Conservation (phyloP, 75 land plant genomes). For the Gnetum montanum region DNA sequence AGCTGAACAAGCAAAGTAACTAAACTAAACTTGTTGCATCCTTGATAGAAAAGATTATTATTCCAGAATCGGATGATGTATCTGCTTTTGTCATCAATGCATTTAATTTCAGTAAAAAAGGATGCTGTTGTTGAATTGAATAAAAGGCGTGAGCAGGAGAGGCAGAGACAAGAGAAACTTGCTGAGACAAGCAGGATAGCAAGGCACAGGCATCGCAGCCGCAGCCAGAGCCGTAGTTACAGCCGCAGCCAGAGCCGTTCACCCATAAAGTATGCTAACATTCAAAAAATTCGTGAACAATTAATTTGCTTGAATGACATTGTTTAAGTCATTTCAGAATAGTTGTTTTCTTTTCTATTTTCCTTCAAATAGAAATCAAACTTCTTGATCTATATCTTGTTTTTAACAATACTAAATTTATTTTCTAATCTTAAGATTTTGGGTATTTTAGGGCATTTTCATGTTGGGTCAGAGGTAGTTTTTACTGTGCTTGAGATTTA, state of each 20-base stretch:
- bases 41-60: background rate
- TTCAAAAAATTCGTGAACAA: background rate
- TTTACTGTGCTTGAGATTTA: no score
- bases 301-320: background rate
- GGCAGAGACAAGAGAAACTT: slow-evolving; percentile 75
- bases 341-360: background rate
- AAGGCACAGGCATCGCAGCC: slow-evolving; percentile 46
- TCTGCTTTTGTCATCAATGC: background rate
- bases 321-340: background rate
- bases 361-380: background rate
- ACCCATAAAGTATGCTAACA: slow-evolving; percentile 70
- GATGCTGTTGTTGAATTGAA: slow-evolving; percentile 86
- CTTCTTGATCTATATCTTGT: background rate
- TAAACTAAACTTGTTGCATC: background rate
- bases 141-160: slow-evolving; percentile 89
- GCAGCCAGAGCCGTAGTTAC: slow-evolving; percentile 49
- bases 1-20: slow-evolving; percentile 86
- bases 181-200: slow-evolving; percentile 79
- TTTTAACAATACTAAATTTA: background rate
- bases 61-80: no score
- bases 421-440: background rate
- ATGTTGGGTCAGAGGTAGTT: no score
- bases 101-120: slow-evolving; percentile 58
- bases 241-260: slow-evolving; percentile 27
- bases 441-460: background rate